These are phyloP conservation scores for Pisolithus thermaeus DNA, from an alignment of 1,284 basidiomycete genomes.

Conservation along the genomic window DNA sequence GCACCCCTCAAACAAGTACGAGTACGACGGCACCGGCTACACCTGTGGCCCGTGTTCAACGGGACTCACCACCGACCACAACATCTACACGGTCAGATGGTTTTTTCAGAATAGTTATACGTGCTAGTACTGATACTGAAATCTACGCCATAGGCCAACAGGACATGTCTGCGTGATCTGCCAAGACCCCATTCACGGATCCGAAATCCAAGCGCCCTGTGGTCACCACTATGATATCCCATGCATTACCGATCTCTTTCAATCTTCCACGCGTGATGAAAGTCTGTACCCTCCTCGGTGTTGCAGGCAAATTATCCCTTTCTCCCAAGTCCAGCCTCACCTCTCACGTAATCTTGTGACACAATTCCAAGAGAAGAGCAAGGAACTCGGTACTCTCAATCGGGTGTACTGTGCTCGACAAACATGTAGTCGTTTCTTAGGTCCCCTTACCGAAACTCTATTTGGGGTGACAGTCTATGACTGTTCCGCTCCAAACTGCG, in stretches of 20 bases:
- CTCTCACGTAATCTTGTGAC: constrained; percentile 21
- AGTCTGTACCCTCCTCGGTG: constrained; percentile 42
- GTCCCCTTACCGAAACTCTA: too few relatives aligned
- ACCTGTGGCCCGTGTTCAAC: neutral
- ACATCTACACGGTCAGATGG: neutral
- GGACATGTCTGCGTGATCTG: constrained; percentile 36
- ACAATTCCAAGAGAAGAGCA: constrained; percentile 26
- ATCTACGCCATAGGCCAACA: constrained; percentile 16
- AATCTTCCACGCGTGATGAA: constrained; percentile 35
- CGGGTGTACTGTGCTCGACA: constrained; percentile 20
- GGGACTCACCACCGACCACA: neutral
- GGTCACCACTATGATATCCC: constrained; percentile 35
- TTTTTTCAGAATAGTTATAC: too few relatives aligned
- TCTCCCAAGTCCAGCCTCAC: constrained; percentile 23
- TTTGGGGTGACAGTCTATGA: neutral
- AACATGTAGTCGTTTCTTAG: too few relatives aligned
- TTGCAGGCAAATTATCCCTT: constrained; percentile 32
- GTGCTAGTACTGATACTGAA: too few relatives aligned
- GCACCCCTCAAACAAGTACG: neutral
- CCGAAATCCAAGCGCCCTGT: constrained; percentile 32
- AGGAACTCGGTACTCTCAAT: constrained; percentile 33
- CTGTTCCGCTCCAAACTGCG: too few relatives aligned
- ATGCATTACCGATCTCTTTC: constrained; percentile 35
- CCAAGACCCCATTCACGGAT: constrained; percentile 27
- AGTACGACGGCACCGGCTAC: neutral